Evolutionary conservation across 179 eudicot genomes (phyloP).

Genomic region (Gypsophila paniculata): DNA sequence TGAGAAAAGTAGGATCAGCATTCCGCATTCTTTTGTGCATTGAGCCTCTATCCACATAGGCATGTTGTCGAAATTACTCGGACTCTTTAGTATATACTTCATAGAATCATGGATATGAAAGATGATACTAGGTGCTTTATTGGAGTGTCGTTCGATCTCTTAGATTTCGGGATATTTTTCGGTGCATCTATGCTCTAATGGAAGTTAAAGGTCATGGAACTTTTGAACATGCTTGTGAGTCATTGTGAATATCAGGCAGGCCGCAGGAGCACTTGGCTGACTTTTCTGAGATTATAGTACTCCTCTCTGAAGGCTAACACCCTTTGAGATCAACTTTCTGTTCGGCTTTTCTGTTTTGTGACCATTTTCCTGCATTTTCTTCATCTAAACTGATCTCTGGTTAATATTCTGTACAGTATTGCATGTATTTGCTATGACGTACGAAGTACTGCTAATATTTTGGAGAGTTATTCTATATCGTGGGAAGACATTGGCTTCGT

Average conservation of each 20-base stretch:
- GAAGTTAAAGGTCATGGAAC: constrained; percentile 4
- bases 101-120: background rate
- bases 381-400: background rate
- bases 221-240: background rate
- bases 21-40: background rate
- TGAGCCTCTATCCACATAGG: constrained; percentile 2
- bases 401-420: background rate
- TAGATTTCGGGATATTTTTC: background rate
- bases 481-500: no score
- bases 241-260: constrained; percentile 3
- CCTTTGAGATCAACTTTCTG: background rate
- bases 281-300: background rate
- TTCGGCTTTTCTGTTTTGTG: background rate
- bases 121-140: background rate
- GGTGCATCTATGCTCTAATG: background rate
- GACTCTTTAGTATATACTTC: background rate
- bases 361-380: background rate
- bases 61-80: background rate
- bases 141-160: background rate
- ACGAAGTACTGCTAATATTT: no score
- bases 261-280: background rate
- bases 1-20: background rate
- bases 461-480: no score
- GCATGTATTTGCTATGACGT: background rate
- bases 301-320: background rate